Evolutionary conservation across 495 filamentous ascomycete species (phyloP), one percentile per base, ranked within the genome.

Genomic region (Lepraria neglecta): DNA sequence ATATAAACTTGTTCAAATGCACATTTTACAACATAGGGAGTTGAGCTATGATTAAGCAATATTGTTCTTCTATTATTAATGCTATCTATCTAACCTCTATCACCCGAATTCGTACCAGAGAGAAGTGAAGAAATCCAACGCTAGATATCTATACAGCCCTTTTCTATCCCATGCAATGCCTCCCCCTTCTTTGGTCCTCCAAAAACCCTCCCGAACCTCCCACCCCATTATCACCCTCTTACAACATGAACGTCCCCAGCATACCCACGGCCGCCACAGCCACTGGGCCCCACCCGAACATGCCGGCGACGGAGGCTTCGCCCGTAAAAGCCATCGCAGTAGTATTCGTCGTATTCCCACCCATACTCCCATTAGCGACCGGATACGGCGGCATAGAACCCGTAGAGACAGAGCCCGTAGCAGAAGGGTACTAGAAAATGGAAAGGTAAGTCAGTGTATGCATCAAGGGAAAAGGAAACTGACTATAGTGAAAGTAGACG

Each of bases 241-340:
- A 51, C 48, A 52, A 30, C 6, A 52, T 9, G 0, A 15, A 31
- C 28, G n/a, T 11, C 48, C 24, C 48, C 3, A 15, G 1, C 1
- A 6, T 21, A 31, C 48, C 14, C 12, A n/a, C 3, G 0, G 9
- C 21, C 27, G 31, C 12, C 6, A 52, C 28, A 14, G 48, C 28
- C 11, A 52, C 3, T 0, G 48, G 24, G 14, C n/a, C 27, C 48
- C 48, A 51, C 0, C 48, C 48, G 3, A 31, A 7, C 24, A 24
- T 24, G 24, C 24, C 24, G 24, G 24, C 24, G 2, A 24, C 24
- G 1, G 24, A 24, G 24, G 24, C 24, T 11, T 31, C 31, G 48
- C 59, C 64, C 19, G 38, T 51, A 27, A 65, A 65, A 1, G 64
- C 54, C 11, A 62, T 21, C 0, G 54, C 11, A 6, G 58, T 65